Evolutionary conservation across 1,284 basidiomycete species (phyloP).

Genomic region (Cryptococcus sp.): DNA sequence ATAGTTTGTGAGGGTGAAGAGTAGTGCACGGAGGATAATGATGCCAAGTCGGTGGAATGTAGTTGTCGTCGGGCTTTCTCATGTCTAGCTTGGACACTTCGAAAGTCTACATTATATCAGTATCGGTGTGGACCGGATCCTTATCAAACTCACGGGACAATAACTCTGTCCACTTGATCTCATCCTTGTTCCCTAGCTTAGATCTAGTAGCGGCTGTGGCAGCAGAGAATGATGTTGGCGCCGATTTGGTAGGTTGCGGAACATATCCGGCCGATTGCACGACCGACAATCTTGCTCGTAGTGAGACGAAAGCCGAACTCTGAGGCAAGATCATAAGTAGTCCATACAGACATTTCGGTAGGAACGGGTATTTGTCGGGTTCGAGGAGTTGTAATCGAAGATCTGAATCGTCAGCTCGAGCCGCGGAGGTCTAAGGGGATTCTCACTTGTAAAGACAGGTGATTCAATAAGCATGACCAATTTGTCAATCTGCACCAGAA

Average conservation of each 20-base stretch:
- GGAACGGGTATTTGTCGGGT: slow-evolving; percentile 90
- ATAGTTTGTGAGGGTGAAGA: slow-evolving; percentile 35
- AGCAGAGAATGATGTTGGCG: slow-evolving; percentile 27
- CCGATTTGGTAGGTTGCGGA: slow-evolving; percentile 69
- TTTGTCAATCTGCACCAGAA: slow-evolving; percentile 96
- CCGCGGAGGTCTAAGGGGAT: not conserved
- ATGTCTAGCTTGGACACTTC: slow-evolving; percentile 73
- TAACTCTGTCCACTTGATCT: slow-evolving; percentile 92
- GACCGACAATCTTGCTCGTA: slow-evolving; percentile 88
- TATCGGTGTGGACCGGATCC: not conserved
- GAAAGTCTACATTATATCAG: slow-evolving; percentile 55
- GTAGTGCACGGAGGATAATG: slow-evolving; percentile 31
- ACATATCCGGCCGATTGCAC: slow-evolving; percentile 92
- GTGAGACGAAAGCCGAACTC: slow-evolving; percentile 90
- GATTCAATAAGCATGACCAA: slow-evolving; percentile 97
- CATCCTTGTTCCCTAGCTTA: slow-evolving; percentile 67
- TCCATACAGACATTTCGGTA: slow-evolving; percentile 97
- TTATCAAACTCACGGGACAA: slow-evolving; percentile 55
- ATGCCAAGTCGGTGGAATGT: slow-evolving; percentile 26
- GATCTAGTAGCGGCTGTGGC: slow-evolving; percentile 57
- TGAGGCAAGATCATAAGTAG: slow-evolving; percentile 96
- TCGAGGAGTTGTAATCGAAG: slow-evolving; percentile 95
- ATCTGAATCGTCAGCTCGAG: slow-evolving; percentile 53
- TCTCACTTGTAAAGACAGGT: slow-evolving; percentile 91
- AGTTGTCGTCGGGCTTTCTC: slow-evolving; percentile 71